phyloP scores from a whole-genome alignment of 345 rosid genomes.

The Triadica sebifera region DNA sequence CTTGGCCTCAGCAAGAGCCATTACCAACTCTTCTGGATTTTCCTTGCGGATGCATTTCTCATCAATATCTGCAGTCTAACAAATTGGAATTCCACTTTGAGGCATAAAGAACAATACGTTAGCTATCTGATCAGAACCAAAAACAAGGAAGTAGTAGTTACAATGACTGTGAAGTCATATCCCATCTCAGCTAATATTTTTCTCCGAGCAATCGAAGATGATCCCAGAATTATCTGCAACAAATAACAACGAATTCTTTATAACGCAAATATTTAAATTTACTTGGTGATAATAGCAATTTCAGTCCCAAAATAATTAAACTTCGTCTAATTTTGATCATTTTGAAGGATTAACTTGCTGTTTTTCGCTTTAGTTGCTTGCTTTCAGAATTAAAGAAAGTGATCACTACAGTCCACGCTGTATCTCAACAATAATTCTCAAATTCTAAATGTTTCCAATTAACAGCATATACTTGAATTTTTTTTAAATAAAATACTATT shows the following conservation, averaged over 20 bases:
- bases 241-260: background rate
- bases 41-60: slow-evolving; percentile 75
- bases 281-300: background rate
- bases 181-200: slow-evolving; percentile 79
- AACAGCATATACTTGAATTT: background rate
- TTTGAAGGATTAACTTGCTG: background rate
- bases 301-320: background rate
- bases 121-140: background rate
- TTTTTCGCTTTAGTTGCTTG: background rate
- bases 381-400: background rate
- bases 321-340: background rate
- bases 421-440: background rate
- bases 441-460: background rate
- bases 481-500: background rate
- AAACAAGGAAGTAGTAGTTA: slow-evolving; percentile 17
- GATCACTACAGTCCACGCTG: background rate
- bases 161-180: slow-evolving; percentile 73
- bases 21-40: slow-evolving; percentile 80
- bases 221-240: slow-evolving; percentile 78
- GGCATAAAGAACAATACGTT: background rate
- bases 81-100: background rate
- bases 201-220: slow-evolving; percentile 70
- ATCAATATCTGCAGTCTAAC: slow-evolving; percentile 89
- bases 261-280: background rate
- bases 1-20: slow-evolving; percentile 96